Percentiles rank a stretch among this genome's conserved stretches.
These are phyloP conservation scores for Nakaseomyces nivariensis DNA, from an alignment of 1,139 yeast species.

Conservation along the genomic window DNA sequence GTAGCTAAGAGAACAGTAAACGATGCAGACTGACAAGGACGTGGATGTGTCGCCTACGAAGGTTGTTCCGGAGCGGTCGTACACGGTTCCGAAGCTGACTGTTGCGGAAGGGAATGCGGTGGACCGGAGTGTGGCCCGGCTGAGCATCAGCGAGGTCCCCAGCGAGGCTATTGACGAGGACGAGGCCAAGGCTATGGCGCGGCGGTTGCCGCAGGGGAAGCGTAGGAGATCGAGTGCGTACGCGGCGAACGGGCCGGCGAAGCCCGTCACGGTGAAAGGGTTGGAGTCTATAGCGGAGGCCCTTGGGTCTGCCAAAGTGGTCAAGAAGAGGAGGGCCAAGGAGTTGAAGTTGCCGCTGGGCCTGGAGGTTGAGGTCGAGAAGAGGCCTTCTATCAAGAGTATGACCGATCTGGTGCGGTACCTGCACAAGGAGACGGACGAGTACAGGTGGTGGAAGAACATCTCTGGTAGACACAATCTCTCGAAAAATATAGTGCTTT, in stretches of 20 bases:
- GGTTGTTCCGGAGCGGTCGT: neutral
- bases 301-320: neutral
- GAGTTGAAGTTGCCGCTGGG: neutral
- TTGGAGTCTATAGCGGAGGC: neutral
- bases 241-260: slow-evolving; percentile 8
- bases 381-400: neutral
- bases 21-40: too few relatives aligned
- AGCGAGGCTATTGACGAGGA: slow-evolving; percentile 1
- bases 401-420: neutral
- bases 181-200: slow-evolving; percentile 1
- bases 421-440: neutral
- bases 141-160: slow-evolving; percentile 21
- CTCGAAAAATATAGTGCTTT: slow-evolving; percentile 47
- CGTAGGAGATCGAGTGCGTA: slow-evolving; percentile 31
- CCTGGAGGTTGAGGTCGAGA: neutral
- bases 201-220: slow-evolving; percentile 12
- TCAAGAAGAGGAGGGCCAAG: slow-evolving; percentile 1
- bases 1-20: too few relatives aligned
- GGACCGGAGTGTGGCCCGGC: slow-evolving; percentile 15
- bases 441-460: neutral
- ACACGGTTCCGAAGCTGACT: neutral
- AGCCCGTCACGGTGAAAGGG: slow-evolving; percentile 7
- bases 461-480: slow-evolving; percentile 20
- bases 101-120: neutral
- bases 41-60: too few relatives aligned